A percentile compares a stretch with the other conserved stretches of the same genome.
Evolutionary conservation across 2,329 filamentous ascomycete genomes (phyloP).

Genomic region (Trichophyton benhamiae): DNA sequence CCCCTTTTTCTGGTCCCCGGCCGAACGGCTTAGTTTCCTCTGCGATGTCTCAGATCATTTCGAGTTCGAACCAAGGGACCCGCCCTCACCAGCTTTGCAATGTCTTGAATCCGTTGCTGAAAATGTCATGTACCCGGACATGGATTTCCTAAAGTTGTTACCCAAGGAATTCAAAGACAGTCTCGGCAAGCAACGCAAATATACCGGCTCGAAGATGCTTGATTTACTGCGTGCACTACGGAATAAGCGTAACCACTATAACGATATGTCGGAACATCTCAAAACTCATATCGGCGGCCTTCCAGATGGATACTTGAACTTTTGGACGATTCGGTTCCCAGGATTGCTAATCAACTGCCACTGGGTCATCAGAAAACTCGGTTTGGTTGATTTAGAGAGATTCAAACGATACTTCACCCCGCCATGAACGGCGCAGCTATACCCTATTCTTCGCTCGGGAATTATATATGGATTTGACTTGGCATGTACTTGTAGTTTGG

Average conservation of each 20-base stretch:
- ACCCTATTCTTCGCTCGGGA: neutral
- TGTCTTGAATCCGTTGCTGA: constrained; percentile 42
- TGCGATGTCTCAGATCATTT: constrained; percentile 95
- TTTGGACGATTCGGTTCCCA: constrained; percentile 73
- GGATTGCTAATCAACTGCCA: constrained; percentile 67
- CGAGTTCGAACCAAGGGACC: constrained; percentile 79
- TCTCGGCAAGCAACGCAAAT: constrained; percentile 88
- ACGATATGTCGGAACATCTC: constrained; percentile 78
- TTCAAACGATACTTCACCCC: constrained; percentile 33
- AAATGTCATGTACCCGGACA: constrained; percentile 39
- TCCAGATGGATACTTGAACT: constrained; percentile 68
- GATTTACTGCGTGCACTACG: constrained; percentile 79
- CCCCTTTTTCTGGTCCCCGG: constrained; percentile 90
- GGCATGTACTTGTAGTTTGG: neutral
- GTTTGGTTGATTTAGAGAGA: constrained; percentile 38
- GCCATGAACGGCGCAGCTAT: constrained; percentile 13
- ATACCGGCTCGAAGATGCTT: constrained; percentile 69
- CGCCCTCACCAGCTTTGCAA: constrained; percentile 55
- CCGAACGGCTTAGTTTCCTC: constrained; percentile 82
- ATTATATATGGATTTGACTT: neutral
- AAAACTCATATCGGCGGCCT: constrained; percentile 60
- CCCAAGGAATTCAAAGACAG: constrained; percentile 77
- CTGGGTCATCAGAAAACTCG: constrained; percentile 56
- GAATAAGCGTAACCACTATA: constrained; percentile 97
- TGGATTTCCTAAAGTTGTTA: constrained; percentile 66